These are phyloP conservation scores for Sordariomycetes sp. DNA, from an alignment of 2,329 filamentous ascomycete species.

Conservation along the genomic window DNA sequence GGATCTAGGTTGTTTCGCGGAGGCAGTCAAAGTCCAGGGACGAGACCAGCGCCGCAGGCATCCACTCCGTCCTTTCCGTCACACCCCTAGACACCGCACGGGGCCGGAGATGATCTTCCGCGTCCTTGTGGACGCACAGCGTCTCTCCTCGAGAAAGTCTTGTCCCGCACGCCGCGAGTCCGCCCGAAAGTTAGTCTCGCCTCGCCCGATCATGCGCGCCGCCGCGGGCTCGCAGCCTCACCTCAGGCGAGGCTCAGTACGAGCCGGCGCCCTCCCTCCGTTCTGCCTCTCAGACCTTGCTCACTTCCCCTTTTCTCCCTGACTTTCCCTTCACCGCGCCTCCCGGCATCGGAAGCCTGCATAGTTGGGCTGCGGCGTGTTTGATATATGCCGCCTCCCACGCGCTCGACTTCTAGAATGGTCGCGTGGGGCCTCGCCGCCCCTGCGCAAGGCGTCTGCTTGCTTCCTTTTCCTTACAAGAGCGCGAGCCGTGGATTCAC, in stretches of 20 bases:
- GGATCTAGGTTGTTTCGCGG: too few relatives aligned
- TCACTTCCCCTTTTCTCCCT: neutral
- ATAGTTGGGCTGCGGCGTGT: neutral
- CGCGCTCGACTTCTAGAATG: neutral
- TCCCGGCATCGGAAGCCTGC: neutral
- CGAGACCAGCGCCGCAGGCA: too few relatives aligned
- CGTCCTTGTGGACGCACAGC: too few relatives aligned
- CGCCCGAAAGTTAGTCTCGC: neutral
- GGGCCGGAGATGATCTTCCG: too few relatives aligned
- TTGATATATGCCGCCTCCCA: neutral
- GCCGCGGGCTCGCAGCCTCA: neutral
- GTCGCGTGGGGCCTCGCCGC: neutral
- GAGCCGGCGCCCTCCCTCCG: neutral
- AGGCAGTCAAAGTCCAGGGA: too few relatives aligned
- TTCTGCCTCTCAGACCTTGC: neutral
- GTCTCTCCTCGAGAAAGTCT: too few relatives aligned
- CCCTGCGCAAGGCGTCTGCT: too few relatives aligned
- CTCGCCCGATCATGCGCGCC: neutral
- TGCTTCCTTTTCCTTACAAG: too few relatives aligned
- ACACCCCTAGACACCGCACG: too few relatives aligned
- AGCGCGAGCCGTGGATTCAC: too few relatives aligned
- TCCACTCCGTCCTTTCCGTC: too few relatives aligned
- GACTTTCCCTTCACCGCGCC: neutral
- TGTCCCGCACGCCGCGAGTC: too few relatives aligned
- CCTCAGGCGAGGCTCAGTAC: neutral